Conservation (phyloP, 352 stramenopile species). For the Pythium vanterpoolii region DNA sequence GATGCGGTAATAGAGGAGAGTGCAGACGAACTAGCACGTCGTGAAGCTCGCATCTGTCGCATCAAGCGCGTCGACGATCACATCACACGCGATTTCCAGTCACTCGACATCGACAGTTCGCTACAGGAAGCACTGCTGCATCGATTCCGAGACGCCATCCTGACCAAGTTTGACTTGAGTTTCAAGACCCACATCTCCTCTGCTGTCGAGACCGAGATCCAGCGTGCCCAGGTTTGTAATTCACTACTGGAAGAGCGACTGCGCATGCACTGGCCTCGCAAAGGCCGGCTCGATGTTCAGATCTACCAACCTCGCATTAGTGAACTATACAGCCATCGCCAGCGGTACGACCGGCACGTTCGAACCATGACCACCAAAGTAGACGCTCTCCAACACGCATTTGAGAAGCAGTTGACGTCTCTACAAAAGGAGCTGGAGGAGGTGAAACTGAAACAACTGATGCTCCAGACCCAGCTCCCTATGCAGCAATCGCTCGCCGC, state of each 20-base stretch:
- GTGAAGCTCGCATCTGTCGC: constrained; percentile 3
- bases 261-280: constrained; percentile 86
- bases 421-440: constrained; percentile 33
- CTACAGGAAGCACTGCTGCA: constrained; percentile 16
- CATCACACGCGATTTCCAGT: constrained; percentile 28
- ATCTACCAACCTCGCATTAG: constrained; percentile 81
- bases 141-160: constrained; percentile 37
- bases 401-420: constrained; percentile 31
- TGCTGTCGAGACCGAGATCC: constrained; percentile 20
- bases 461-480: constrained; percentile 59
- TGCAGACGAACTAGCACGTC: not conserved
- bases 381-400: constrained; percentile 44
- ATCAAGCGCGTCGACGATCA: constrained; percentile 8
- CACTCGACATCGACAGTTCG: constrained; percentile 25
- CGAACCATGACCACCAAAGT: constrained; percentile 54
- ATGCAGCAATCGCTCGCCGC: constrained; percentile 72
- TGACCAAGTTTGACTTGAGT: constrained; percentile 42
- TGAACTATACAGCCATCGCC: constrained; percentile 76
- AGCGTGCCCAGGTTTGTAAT: constrained; percentile 36
- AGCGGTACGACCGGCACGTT: constrained; percentile 69
- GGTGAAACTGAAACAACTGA: constrained; percentile 42
- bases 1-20: not conserved
- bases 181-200: constrained; percentile 17
- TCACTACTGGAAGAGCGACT: constrained; percentile 80
- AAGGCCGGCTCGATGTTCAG: constrained; percentile 79